Conservation (phyloP, 2,329 filamentous ascomycete species). For the Calonectria naviculata region DNA sequence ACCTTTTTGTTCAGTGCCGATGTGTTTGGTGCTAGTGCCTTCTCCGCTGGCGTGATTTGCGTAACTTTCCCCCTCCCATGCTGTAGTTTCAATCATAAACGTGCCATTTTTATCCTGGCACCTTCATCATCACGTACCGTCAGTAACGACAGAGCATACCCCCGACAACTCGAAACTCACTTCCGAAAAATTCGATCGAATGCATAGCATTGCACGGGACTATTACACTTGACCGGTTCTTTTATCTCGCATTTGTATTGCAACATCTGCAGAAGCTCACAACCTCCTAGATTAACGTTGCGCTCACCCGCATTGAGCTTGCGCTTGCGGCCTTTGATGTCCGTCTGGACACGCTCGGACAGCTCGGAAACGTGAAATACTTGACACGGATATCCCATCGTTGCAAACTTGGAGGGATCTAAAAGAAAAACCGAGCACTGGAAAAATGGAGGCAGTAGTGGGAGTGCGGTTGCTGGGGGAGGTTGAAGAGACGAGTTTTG, state of each 20-base stretch:
- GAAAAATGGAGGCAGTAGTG: slow-evolving; percentile 51
- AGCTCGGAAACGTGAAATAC: slow-evolving; percentile 65
- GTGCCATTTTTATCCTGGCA: slow-evolving; percentile 65
- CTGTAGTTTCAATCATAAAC: slow-evolving; percentile 73
- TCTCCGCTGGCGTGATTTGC: slow-evolving; percentile 9
- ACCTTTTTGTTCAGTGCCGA: slow-evolving; percentile 26
- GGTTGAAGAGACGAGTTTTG: slow-evolving; percentile 66
- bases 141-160: neutral
- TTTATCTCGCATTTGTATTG: slow-evolving; percentile 71
- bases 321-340: slow-evolving; percentile 61
- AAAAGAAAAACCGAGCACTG: neutral
- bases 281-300: slow-evolving; percentile 63
- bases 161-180: slow-evolving; percentile 53
- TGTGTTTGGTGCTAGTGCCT: slow-evolving; percentile 25
- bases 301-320: slow-evolving; percentile 55
- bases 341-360: slow-evolving; percentile 59
- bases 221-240: slow-evolving; percentile 56
- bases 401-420: neutral
- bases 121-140: slow-evolving; percentile 6
- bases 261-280: slow-evolving; percentile 67
- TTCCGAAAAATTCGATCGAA: slow-evolving; percentile 70
- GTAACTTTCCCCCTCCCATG: slow-evolving; percentile 63
- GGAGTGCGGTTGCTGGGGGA: slow-evolving; percentile 65
- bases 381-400: slow-evolving; percentile 69
- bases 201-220: slow-evolving; percentile 65